Conservation (phyloP, 2,329 filamentous ascomycete species). For the Paraphaeosphaeria sporulosa region DNA sequence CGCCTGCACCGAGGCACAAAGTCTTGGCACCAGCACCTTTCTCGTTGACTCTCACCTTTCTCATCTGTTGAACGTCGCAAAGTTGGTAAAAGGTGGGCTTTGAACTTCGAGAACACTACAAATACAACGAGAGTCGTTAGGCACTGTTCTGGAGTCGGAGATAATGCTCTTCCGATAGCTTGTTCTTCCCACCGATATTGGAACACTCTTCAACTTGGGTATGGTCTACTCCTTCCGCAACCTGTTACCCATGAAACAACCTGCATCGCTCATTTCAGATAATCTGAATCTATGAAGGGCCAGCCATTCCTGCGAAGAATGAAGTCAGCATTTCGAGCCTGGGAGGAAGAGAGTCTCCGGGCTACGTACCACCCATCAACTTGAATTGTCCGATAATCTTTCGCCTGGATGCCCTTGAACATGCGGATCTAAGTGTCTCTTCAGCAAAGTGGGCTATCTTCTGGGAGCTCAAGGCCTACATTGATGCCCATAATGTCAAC, state of each 20-base stretch:
- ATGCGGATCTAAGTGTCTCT: constrained; percentile 29
- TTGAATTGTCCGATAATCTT: constrained; percentile 31
- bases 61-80: background rate
- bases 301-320: constrained; percentile 11
- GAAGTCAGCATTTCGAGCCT: background rate
- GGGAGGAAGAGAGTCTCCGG: background rate
- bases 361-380: constrained; percentile 26
- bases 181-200: too few species aligned
- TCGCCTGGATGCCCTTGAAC: constrained; percentile 37
- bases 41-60: background rate
- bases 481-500: constrained; percentile 37
- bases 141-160: background rate
- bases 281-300: constrained; percentile 19
- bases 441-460: background rate
- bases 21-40: constrained; percentile 31
- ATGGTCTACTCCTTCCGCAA: background rate
- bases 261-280: constrained; percentile 16
- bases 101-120: background rate
- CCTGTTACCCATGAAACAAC: background rate
- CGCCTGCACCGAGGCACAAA: constrained; percentile 31
- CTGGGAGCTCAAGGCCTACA: constrained; percentile 24
- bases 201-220: background rate
- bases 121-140: background rate
- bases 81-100: background rate
- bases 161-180: background rate